A percentile compares a stretch with the other conserved stretches of the same genome.
phyloP scores from a whole-genome alignment of 805 yeast species.

The Saturnispora diversa region DNA sequence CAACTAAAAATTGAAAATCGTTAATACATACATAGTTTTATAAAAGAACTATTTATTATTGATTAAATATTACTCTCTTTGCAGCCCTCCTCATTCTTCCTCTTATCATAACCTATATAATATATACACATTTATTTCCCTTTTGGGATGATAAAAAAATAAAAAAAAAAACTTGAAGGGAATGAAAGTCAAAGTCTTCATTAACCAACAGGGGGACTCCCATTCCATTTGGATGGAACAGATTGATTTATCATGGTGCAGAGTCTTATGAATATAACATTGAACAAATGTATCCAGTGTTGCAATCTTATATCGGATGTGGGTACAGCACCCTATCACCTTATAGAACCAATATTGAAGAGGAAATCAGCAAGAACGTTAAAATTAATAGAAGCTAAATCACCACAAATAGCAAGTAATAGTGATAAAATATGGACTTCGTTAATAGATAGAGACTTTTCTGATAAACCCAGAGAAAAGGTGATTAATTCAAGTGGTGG shows the following conservation, averaged over 20 bases:
- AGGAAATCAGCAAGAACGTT: constrained; percentile 40
- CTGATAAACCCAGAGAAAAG: constrained; percentile 24
- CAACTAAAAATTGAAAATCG: too few species aligned
- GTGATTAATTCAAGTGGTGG: too few species aligned
- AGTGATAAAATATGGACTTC: constrained; percentile 40
- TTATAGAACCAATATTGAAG: constrained; percentile 39
- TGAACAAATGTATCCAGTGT: constrained; percentile 24
- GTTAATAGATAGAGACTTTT: constrained; percentile 41
- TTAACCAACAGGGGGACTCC: too few species aligned
- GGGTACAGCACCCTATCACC: constrained; percentile 34
- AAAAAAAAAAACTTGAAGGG: too few species aligned
- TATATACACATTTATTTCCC: too few species aligned
- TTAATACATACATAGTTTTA: too few species aligned
- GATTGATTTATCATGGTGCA: not conserved
- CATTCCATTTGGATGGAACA: not conserved
- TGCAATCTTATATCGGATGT: constrained; percentile 29
- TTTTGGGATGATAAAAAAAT: too few species aligned
- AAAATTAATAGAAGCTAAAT: constrained; percentile 32
- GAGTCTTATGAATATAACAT: constrained; percentile 2
- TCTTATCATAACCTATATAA: too few species aligned
- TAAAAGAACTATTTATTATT: too few species aligned
- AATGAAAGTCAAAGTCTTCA: too few species aligned
- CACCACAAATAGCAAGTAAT: constrained; percentile 35
- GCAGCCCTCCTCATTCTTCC: too few species aligned
- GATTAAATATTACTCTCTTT: too few species aligned